Evolutionary conservation across 2,329 filamentous ascomycete species (phyloP).

Genomic region (Tricladium varicosporioides): DNA sequence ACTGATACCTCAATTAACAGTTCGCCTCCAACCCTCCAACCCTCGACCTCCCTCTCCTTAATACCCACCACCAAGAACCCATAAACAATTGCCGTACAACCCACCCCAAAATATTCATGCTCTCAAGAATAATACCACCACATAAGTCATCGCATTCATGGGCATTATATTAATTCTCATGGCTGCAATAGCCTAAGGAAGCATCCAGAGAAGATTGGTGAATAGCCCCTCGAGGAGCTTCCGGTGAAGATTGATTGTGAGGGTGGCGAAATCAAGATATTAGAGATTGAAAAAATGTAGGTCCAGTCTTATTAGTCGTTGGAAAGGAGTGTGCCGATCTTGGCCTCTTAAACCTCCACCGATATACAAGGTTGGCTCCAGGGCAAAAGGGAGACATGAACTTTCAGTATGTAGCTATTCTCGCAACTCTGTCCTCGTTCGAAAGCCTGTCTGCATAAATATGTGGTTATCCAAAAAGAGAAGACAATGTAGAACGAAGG

Average conservation of each 20-base stretch:
- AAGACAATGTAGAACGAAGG: too few species aligned
- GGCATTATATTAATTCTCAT: slow-evolving; percentile 46
- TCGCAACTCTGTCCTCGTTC: too few species aligned
- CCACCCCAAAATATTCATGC: slow-evolving; percentile 64
- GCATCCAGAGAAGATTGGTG: slow-evolving; percentile 66
- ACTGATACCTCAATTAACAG: too few species aligned
- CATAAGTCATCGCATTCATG: slow-evolving; percentile 63
- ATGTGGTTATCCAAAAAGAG: too few species aligned
- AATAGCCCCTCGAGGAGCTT: slow-evolving; percentile 66
- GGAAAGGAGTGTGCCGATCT: too few species aligned
- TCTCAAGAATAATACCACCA: slow-evolving; percentile 65
- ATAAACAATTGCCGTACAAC: slow-evolving; percentile 22
- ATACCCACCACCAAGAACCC: slow-evolving; percentile 17
- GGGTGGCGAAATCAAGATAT: slow-evolving; percentile 61
- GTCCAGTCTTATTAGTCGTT: too few species aligned
- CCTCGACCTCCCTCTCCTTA: slow-evolving; percentile 17
- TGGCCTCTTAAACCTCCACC: too few species aligned
- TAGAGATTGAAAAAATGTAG: slow-evolving; percentile 66
- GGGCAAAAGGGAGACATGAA: too few species aligned
- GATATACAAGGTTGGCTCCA: too few species aligned
- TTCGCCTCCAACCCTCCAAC: neutral
- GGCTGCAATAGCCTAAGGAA: slow-evolving; percentile 69
- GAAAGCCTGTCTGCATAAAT: too few species aligned
- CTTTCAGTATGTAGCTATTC: too few species aligned
- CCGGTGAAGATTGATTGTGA: slow-evolving; percentile 62